phyloP scores from a whole-genome alignment of 2,329 filamentous ascomycete genomes.

The Fusarium euwallaceae region DNA sequence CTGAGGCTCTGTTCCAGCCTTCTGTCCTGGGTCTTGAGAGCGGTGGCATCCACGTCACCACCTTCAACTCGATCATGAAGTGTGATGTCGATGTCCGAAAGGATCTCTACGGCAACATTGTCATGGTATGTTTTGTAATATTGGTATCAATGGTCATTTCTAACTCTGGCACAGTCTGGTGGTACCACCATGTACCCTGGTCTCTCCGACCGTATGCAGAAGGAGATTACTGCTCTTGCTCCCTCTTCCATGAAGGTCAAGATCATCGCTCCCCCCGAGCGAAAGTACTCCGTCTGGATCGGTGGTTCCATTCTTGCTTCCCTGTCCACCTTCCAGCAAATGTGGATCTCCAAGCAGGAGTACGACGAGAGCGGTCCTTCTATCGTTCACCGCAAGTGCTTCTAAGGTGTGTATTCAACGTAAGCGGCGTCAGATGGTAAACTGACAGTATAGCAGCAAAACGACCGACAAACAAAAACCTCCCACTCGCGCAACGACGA shows the following conservation, averaged over 20 bases:
- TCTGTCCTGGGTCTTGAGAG: conserved; percentile 97
- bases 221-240: conserved; percentile 99
- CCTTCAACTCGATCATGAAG: conserved; percentile 99
- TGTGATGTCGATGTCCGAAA: conserved; percentile 99
- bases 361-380: conserved; percentile 99
- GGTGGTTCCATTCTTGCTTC: conserved; percentile 99
- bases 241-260: conserved; percentile 99
- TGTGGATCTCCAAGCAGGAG: conserved; percentile 99
- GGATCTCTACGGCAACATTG: conserved; percentile 99
- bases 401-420: conserved; percentile 78
- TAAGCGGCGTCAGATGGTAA: background rate
- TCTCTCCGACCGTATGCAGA: conserved; percentile 99
- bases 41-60: conserved; percentile 99
- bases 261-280: conserved; percentile 99
- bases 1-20: conserved; percentile 99
- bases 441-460: conserved; percentile 48
- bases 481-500: conserved; percentile 53
- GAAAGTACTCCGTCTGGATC: conserved; percentile 99
- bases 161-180: conserved; percentile 80
- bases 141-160: conserved; percentile 26
- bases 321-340: conserved; percentile 99
- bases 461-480: conserved; percentile 50
- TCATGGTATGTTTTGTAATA: conserved; percentile 84
- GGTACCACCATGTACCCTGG: conserved; percentile 99
- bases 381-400: conserved; percentile 99